Evolutionary conservation across 2,329 filamentous ascomycete species (phyloP).

Genomic region (Talaromyces albobiverticillius): DNA sequence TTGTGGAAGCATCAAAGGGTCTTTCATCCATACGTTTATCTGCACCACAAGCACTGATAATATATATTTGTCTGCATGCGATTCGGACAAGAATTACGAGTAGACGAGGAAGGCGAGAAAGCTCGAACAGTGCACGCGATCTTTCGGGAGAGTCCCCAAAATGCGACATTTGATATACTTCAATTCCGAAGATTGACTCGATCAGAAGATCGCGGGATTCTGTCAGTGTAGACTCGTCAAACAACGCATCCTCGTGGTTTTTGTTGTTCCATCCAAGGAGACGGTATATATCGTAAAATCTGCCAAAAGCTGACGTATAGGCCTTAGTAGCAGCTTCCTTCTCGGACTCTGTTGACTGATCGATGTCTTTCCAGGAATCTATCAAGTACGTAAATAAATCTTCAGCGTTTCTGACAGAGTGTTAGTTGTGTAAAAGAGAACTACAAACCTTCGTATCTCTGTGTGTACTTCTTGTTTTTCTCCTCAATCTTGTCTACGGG

Average conservation of each 20-base stretch:
- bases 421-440: neutral
- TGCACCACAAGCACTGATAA: slow-evolving; percentile 15
- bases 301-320: slow-evolving; percentile 5
- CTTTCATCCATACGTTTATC: neutral
- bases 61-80: slow-evolving; percentile 6
- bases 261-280: slow-evolving; percentile 9
- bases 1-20: slow-evolving; percentile 7
- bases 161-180: slow-evolving; percentile 7
- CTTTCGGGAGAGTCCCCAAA: neutral
- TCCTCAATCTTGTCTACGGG: slow-evolving; percentile 3
- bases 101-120: slow-evolving; percentile 12
- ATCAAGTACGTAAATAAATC: neutral
- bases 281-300: slow-evolving; percentile 11
- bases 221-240: neutral
- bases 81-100: slow-evolving; percentile 7
- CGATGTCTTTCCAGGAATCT: slow-evolving; percentile 10
- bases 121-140: slow-evolving; percentile 1
- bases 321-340: neutral
- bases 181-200: slow-evolving; percentile 10
- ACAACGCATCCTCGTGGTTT: neutral
- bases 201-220: slow-evolving; percentile 6
- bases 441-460: slow-evolving; percentile 8
- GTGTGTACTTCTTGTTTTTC: neutral
- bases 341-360: slow-evolving; percentile 9
- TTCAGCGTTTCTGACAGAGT: neutral